Evolutionary conservation across 768 basidiomycete genomes (phyloP), one percentile per base, ranked within the genome.

Genomic region (Rhodotorula kratochvilovae): DNA sequence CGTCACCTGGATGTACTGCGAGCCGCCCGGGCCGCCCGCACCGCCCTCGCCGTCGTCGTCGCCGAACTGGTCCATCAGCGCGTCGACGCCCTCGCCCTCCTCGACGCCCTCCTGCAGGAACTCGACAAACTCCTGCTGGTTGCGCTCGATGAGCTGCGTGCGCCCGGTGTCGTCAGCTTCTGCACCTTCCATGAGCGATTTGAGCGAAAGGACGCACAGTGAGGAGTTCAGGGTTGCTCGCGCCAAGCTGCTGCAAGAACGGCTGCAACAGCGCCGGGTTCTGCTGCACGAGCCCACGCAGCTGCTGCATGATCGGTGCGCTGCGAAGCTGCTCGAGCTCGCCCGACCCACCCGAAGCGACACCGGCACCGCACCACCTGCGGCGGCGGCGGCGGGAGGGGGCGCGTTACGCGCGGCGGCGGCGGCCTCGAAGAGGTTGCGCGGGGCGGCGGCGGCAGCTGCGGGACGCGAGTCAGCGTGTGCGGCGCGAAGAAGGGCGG

Each of bases 241-340:
- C 78, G 3, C 87, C 87, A 62, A 98, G 84, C 79, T 93, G 90
- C 79, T 97, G 92, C 50, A 98, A 83, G 61, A 96, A 68, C 0
- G 88, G 85, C 79, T 93, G 93, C 48, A 91, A 79, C 60, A 89
- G 75, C 13, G 83, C 86, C 0, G 95, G 95, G 78, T 98, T 93
- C 71, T 88, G 84, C 53, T 82, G 81, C 58, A 92, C 85, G 73
- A 90, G 80, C 67, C 90, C 82, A 45, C 91, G 88, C 45, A 97
- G 80, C 75, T 90, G 88, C 53, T 84, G 84, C 33, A 95, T 83
- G 79, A 88, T 86, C 1, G 88, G 87, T 72, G 84, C 84, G 77
- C 85, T 83, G 63, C 84, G 84, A 31, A 94, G 81, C 33, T 72
- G 79, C 27, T 74, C 81, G 33, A 82, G 67, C 66, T 77, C 80